A percentile compares a stretch with the other conserved stretches of the same genome.
Conservation (phyloP, 2,329 filamentous ascomycete species). For the Trichoderma arundinaceum region DNA sequence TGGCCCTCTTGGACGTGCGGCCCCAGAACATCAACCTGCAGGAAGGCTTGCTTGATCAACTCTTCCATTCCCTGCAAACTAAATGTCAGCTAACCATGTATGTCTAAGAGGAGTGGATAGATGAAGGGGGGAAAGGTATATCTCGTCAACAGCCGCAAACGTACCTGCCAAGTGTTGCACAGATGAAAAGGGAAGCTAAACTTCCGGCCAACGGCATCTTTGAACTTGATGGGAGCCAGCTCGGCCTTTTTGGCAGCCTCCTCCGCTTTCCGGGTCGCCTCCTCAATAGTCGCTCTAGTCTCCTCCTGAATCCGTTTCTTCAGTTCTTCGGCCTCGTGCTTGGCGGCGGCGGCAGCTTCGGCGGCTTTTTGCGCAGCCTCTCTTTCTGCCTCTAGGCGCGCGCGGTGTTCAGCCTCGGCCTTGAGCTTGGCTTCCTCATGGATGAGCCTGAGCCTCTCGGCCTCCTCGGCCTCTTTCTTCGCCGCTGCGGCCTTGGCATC, state of each 20-base stretch:
- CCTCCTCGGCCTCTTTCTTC: conserved; percentile 50
- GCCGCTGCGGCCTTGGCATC: conserved; percentile 50
- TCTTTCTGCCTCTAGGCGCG: conserved; percentile 49
- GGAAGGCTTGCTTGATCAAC: conserved; percentile 82
- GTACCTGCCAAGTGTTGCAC: conserved; percentile 82
- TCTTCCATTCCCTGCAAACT: conserved; percentile 76
- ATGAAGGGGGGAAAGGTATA: no score
- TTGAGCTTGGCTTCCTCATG: conserved; percentile 48
- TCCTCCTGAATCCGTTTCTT: conserved; percentile 63
- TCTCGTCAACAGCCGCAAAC: conserved; percentile 41
- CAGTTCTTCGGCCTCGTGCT: conserved; percentile 64
- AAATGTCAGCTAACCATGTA: conserved; percentile 24
- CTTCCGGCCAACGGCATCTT: conserved; percentile 88
- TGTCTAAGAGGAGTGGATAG: no score
- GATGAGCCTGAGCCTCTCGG: conserved; percentile 47
- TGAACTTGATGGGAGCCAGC: conserved; percentile 82
- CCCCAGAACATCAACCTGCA: conserved; percentile 77
- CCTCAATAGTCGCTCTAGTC: conserved; percentile 56
- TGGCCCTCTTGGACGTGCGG: conserved; percentile 78
- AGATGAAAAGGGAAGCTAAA: conserved; percentile 90
- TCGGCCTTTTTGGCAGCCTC: conserved; percentile 60
- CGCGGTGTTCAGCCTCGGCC: conserved; percentile 48
- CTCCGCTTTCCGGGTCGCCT: conserved; percentile 56
- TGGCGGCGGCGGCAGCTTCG: conserved; percentile 53
- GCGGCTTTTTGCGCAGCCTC: conserved; percentile 50